phyloP scores from a whole-genome alignment of 1,139 yeast species.

The Yamadazyma friedrichii region DNA sequence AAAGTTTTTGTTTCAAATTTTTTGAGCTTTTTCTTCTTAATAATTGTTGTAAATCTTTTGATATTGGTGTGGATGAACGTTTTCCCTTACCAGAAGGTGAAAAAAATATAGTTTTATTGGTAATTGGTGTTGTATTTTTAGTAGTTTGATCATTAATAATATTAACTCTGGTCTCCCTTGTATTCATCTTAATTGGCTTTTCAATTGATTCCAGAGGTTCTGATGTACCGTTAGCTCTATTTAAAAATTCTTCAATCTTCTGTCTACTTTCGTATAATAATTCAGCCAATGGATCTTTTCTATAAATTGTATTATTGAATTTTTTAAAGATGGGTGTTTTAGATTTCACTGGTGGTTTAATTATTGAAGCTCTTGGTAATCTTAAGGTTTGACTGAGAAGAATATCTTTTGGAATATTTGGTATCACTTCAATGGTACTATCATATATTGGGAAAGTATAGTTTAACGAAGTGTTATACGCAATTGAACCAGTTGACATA shows the following conservation, averaged over 20 bases:
- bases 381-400: constrained; percentile 25
- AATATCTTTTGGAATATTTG: constrained; percentile 19
- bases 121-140: constrained; percentile 27
- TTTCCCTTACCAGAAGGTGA: constrained; percentile 30
- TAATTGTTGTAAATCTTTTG: constrained; percentile 15
- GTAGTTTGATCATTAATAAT: constrained; percentile 15
- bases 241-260: constrained; percentile 13
- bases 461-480: constrained; percentile 16
- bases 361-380: constrained; percentile 14
- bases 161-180: constrained; percentile 7
- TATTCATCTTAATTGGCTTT: constrained; percentile 10
- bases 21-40: constrained; percentile 14
- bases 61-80: constrained; percentile 19
- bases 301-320: background rate
- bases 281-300: constrained; percentile 29
- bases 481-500: constrained; percentile 6
- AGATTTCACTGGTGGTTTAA: constrained; percentile 8
- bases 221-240: background rate
- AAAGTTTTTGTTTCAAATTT: constrained; percentile 16
- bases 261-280: constrained; percentile 24
- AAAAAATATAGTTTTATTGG: constrained; percentile 31
- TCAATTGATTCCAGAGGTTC: background rate
- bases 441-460: constrained; percentile 24
- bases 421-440: constrained; percentile 12
- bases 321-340: background rate